Conservation (phyloP, 2,329 filamentous ascomycete genomes). For the Thelonectria blattea region DNA sequence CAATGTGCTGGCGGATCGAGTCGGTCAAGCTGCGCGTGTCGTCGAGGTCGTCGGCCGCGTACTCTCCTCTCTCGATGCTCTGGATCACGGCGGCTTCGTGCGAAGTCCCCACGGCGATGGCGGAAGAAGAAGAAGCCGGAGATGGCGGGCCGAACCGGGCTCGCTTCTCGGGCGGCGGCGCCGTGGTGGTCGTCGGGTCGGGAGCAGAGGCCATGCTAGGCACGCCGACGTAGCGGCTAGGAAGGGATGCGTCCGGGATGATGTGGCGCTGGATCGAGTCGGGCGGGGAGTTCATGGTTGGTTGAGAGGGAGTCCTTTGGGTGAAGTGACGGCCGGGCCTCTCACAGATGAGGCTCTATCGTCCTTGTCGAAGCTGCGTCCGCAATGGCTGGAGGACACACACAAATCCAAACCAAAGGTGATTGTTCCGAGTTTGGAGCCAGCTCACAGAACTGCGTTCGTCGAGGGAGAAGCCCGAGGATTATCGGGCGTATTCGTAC, state of each 20-base stretch:
- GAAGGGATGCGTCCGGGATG: not conserved
- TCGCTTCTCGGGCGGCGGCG: not conserved
- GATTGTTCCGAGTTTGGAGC: not conserved
- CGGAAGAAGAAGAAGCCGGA: conserved; percentile 37
- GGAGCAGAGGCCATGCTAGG: conserved; percentile 11
- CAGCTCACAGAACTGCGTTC: not conserved
- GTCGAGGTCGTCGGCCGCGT: conserved; percentile 35
- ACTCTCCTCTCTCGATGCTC: conserved; percentile 43
- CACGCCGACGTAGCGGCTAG: conserved; percentile 7
- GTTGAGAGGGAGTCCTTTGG: not conserved
- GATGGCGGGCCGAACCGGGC: conserved; percentile 34
- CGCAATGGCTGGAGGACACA: not conserved
- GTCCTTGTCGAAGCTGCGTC: not conserved
- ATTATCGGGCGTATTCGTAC: not conserved
- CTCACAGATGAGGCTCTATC: not conserved
- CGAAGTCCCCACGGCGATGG: conserved; percentile 41
- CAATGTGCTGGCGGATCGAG: conserved; percentile 51
- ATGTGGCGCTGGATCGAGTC: conserved; percentile 26
- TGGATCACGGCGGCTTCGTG: conserved; percentile 41
- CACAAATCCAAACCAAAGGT: not conserved
- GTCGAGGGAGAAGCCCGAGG: not conserved
- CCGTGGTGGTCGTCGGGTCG: not conserved
- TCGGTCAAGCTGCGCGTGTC: conserved; percentile 51
- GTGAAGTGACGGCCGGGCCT: not conserved
- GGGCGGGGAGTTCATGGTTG: conserved; percentile 36